These are phyloP conservation scores for Auricularia sp. DNA, from an alignment of 768 basidiomycete species.

Conservation along the genomic window DNA sequence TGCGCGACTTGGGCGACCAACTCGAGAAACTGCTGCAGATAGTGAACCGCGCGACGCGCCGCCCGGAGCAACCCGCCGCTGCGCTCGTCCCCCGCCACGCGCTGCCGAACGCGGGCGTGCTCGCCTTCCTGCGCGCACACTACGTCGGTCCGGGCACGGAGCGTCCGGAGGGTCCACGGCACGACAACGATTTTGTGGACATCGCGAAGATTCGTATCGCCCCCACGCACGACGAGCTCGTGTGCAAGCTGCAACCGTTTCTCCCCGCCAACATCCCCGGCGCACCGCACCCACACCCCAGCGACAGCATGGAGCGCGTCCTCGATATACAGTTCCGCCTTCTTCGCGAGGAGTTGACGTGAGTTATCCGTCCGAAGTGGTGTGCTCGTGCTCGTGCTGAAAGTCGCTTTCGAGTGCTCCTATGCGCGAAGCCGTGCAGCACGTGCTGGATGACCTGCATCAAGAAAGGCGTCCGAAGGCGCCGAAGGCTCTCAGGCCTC, in stretches of 20 bases:
- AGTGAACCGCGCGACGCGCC: slow-evolving; percentile 40
- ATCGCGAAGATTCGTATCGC: slow-evolving; percentile 54
- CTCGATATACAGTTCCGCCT: slow-evolving; percentile 70
- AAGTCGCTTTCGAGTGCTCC: slow-evolving; percentile 29
- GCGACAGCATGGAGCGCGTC: slow-evolving; percentile 51
- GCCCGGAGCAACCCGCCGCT: slow-evolving; percentile 11
- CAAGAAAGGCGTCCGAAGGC: neutral
- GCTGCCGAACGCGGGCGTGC: slow-evolving; percentile 26
- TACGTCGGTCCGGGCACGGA: slow-evolving; percentile 50
- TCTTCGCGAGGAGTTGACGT: slow-evolving; percentile 64
- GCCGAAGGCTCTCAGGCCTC: slow-evolving; percentile 20
- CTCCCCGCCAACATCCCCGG: slow-evolving; percentile 49
- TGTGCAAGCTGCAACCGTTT: slow-evolving; percentile 39
- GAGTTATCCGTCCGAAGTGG: slow-evolving; percentile 12
- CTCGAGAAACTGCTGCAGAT: slow-evolving; percentile 31
- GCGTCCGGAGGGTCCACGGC: slow-evolving; percentile 42
- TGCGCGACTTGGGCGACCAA: slow-evolving; percentile 25
- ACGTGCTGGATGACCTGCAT: slow-evolving; percentile 37
- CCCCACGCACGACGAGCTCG: slow-evolving; percentile 60
- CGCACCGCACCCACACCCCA: slow-evolving; percentile 53
- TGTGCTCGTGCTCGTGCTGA: no score
- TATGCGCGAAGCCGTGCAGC: slow-evolving; percentile 39
- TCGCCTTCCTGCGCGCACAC: slow-evolving; percentile 27
- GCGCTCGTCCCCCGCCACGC: neutral
- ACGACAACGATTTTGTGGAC: slow-evolving; percentile 56